phyloP scores from a whole-genome alignment of 352 stramenopile genomes.

The Phytophthora foliorum region DNA sequence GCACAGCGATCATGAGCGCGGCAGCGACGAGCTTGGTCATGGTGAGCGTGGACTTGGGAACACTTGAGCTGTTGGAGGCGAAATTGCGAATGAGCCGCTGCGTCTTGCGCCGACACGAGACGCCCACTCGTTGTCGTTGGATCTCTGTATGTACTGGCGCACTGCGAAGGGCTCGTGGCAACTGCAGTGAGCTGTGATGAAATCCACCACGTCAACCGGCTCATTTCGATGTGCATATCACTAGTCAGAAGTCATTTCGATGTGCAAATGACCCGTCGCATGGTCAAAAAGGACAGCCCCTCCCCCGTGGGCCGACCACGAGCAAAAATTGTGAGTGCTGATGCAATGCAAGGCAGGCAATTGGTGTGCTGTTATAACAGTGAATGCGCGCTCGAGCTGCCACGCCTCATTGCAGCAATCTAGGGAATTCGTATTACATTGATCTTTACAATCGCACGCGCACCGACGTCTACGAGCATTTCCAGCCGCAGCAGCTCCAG shows the following conservation, averaged over 20 bases:
- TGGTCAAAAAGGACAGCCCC: no score
- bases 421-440: no score
- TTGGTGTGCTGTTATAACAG: no score
- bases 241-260: neutral
- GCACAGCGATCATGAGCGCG: conserved; percentile 14
- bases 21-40: conserved; percentile 33
- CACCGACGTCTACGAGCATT: neutral
- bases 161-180: neutral
- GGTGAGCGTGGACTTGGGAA: neutral
- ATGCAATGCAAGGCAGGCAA: no score
- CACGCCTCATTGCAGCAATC: no score
- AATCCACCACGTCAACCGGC: neutral
- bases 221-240: neutral
- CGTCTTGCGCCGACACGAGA: neutral
- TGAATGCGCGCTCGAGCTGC: no score
- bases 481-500: conserved; percentile 20
- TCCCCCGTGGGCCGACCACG: no score
- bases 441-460: no score
- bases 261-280: no score
- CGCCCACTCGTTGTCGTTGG: neutral
- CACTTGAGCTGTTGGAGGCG: conserved; percentile 20
- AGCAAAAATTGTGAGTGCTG: no score
- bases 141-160: neutral
- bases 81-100: conserved; percentile 25
- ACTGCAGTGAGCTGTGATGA: neutral